Conservation (phyloP, 148 eudicot genomes). For the Silene conica region DNA sequence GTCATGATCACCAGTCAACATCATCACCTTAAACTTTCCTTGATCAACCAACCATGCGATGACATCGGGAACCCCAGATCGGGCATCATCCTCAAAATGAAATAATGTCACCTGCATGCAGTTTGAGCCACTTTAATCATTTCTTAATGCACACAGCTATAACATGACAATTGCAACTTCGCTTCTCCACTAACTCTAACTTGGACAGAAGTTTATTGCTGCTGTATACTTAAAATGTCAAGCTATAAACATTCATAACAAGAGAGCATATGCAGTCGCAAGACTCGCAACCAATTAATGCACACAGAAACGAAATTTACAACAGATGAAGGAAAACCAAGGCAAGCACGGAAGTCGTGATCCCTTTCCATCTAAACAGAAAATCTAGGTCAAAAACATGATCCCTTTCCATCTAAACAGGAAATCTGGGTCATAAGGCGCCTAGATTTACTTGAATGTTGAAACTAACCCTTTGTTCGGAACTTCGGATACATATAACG, state of each 20-base stretch:
- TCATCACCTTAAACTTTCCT: constrained; percentile 73
- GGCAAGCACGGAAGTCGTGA: background rate
- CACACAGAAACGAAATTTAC: background rate
- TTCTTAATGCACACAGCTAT: background rate
- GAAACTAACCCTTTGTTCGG: background rate
- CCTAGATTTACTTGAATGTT: background rate
- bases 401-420: background rate
- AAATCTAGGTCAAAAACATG: background rate
- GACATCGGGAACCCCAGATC: constrained; percentile 69
- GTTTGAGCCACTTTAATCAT: constrained; percentile 10
- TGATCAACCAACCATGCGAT: constrained; percentile 50
- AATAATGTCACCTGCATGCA: constrained; percentile 72
- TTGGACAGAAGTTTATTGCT: background rate
- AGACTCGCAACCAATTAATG: background rate
- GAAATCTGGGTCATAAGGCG: background rate
- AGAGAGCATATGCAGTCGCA: background rate
- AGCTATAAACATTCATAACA: background rate
- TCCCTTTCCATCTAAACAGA: background rate
- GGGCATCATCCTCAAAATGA: constrained; percentile 92
- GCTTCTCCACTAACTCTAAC: background rate
- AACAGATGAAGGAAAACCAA: background rate
- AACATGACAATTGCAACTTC: background rate
- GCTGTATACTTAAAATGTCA: background rate
- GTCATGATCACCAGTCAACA: constrained; percentile 97
- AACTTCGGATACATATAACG: no score